Evolutionary conservation across 2,329 filamentous ascomycete species (phyloP), one percentile per base, ranked within the genome.

Genomic region (Metarhizium humberi): DNA sequence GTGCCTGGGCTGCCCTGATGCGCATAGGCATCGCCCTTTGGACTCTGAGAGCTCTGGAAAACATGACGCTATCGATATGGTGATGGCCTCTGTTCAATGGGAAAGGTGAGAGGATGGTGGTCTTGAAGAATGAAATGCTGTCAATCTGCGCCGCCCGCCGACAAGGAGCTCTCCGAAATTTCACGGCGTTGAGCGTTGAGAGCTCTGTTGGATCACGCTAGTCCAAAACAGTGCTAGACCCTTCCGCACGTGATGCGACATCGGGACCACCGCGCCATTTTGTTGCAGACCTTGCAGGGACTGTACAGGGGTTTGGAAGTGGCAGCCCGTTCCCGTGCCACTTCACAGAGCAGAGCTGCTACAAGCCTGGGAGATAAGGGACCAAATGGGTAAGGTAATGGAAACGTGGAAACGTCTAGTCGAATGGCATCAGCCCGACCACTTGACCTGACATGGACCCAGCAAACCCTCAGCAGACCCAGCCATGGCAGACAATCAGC

Each of bases 11-110:
- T 25, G 25, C 70, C 60, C 74, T 72, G 66, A 74, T 69, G 68
- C 78, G 77, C 72, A 87, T 70, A 67, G 84, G 79, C 64, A 69
- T 78, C 67, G 81, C 79, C 71, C 82, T 78, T 67, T 81, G 74
- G 57, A 76, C 76, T 75, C 83, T 79, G 69, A 87, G 75, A 71
- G 84, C 78, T 76, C 85, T 80, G 69, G 86, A 88, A 74, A 90
- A 83, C 86, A 90, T 90, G 71, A 69, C 66, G 52, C 52, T 50
- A 62, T 59, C 30, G 52, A 62, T 64, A 57, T 67, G 61, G 59
- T 62, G 60, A 60, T 64, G 61, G 29, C 64, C 69, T 68, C 66
- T 66, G 59, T 57, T 66, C 63, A 61, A 67, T 65, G 65, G 64
- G 61, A 61, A 49, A 51, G 46, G 45, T 48, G 13, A 46, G 43